Evolutionary conservation across 306 rosid genomes (phyloP).

Genomic region (Vigna radiata): DNA sequence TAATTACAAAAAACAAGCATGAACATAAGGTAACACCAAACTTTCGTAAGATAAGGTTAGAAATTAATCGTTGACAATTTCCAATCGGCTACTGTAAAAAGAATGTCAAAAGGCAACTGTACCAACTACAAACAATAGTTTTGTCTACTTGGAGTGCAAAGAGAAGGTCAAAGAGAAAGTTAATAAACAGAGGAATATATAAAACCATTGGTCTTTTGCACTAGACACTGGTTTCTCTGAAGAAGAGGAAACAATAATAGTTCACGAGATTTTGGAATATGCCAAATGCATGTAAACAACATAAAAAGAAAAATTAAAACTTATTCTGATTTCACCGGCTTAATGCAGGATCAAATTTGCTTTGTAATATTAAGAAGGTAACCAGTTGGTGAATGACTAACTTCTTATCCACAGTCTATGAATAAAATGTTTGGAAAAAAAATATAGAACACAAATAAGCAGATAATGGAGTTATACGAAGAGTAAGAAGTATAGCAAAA

Average conservation of each 20-base stretch:
- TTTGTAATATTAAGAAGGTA: neutral
- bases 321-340: conserved; percentile 5
- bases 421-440: conserved; percentile 6
- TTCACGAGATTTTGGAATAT: neutral
- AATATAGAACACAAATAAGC: conserved; percentile 12
- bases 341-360: neutral
- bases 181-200: neutral
- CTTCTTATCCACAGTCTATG: neutral
- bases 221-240: neutral
- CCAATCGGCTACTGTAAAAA: neutral
- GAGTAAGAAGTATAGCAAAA: conserved; percentile 8
- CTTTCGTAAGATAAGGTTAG: neutral
- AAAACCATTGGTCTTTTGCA: conserved; percentile 3
- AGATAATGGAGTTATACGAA: neutral
- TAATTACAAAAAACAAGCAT: neutral
- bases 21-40: neutral
- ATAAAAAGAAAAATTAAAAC: neutral
- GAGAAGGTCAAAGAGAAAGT: conserved; percentile 11
- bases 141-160: conserved; percentile 23
- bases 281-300: neutral
- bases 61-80: neutral
- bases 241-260: conserved; percentile 1
- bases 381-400: conserved; percentile 36
- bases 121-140: conserved; percentile 10
- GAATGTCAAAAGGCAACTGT: neutral